Conservation (phyloP, 257 asterid genomes). For the Henckelia pumila region DNA sequence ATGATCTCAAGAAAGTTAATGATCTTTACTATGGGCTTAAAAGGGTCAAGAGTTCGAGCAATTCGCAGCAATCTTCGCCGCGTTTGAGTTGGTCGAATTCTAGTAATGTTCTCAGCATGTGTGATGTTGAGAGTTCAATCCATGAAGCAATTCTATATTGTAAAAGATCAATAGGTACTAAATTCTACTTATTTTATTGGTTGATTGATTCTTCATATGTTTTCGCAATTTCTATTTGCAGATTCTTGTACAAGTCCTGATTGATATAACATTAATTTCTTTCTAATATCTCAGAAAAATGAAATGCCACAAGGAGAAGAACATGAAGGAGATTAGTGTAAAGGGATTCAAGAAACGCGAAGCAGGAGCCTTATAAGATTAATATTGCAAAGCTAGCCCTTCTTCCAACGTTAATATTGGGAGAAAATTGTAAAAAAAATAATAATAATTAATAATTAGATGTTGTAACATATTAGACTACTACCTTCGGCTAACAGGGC, state of each 20-base stretch:
- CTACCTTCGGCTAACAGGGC: conserved; percentile 34
- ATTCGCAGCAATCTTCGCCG: conserved; percentile 40
- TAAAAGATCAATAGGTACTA: conserved; percentile 51
- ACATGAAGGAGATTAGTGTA: conserved; percentile 2
- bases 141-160: conserved; percentile 66
- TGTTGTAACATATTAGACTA: conserved; percentile 16
- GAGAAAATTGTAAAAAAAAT: background rate
- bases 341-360: background rate
- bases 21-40: conserved; percentile 21
- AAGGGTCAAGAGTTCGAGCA: conserved; percentile 36
- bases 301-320: conserved; percentile 22
- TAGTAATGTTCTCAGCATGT: conserved; percentile 23
- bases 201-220: background rate
- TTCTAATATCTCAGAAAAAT: conserved; percentile 33
- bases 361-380: conserved; percentile 10
- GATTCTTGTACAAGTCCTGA: background rate
- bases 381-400: no score
- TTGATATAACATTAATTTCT: conserved; percentile 16
- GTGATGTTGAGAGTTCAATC: conserved; percentile 52
- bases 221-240: background rate
- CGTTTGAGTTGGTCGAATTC: conserved; percentile 30
- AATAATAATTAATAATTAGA: conserved; percentile 7
- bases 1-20: conserved; percentile 10
- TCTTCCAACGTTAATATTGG: conserved; percentile 19
- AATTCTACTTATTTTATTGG: conserved; percentile 18